Evolutionary conservation across 169 alveolate genomes (phyloP), one percentile per base, ranked within the genome.

Genomic region (Babesia ovata): DNA sequence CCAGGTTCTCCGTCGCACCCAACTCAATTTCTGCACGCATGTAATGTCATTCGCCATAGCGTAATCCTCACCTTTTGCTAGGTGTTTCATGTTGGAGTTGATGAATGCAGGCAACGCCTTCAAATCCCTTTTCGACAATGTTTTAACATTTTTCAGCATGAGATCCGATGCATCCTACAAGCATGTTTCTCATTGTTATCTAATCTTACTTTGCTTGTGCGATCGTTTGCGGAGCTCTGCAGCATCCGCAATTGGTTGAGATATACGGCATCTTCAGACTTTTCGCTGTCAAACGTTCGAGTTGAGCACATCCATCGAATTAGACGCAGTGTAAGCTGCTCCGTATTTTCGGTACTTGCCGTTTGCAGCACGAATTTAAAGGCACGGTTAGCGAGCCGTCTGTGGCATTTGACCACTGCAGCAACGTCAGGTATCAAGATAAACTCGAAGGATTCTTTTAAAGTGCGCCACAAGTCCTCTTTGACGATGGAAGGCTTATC

Each of bases 251-350:
- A 11, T 53, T 75, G 84, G 45, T 54, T 42, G 49, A 75, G 44
- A 49, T 75, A 65, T 16, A 66, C 60, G 11, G 48, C 60, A 45
- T 75, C 84, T 17, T 61, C 84, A 24, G 44, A 59, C 50, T 44
- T 75, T 8, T 75, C 53, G 12, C 58, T 22, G 44, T 75, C 84
- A 33, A 63, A 75, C 26, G 84, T 63, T 8, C 84, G 66, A 2
- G 69, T 28, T 10, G 84, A 63, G 42, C 59, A 65, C 81, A 66
- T 54, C 75, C 76, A 75, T 36, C 36, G n/a, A 24, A 75, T n/a
- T 22, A 62, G 2, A 8, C 33, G 7, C 57, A 75, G 39, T 10
- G 63, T 6, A 6, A 65, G 50, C 19, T 33, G 14, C 26, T 75
- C 84, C 8, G 76, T 17, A 56, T 63, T 49, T 21, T 50, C 76